Evolutionary conservation across 176 grass and related monocot genomes (phyloP).

Genomic region (Tuctoria greenei): DNA sequence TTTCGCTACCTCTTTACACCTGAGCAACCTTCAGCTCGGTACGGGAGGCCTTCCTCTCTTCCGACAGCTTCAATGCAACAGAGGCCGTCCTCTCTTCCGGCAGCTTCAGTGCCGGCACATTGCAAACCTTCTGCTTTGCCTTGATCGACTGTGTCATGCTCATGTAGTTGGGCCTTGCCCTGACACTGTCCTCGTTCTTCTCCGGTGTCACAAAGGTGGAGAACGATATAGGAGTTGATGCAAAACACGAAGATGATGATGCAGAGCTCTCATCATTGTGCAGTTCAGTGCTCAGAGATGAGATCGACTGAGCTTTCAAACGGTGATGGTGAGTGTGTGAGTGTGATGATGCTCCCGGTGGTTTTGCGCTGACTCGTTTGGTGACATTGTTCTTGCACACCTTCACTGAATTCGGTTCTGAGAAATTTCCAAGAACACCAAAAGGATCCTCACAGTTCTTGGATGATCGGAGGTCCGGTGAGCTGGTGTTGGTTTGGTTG

Average conservation of each 20-base stretch:
- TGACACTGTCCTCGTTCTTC: constrained; percentile 43
- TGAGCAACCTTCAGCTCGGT: constrained; percentile 43
- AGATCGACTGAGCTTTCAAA: constrained; percentile 52
- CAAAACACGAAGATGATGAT: constrained; percentile 69
- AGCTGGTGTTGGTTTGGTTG: constrained; percentile 48
- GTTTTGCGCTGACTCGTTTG: constrained; percentile 66
- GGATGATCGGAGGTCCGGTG: constrained; percentile 35
- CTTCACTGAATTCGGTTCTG: constrained; percentile 59
- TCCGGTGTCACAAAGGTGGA: constrained; percentile 56
- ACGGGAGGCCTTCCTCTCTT: constrained; percentile 42
- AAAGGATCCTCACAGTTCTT: constrained; percentile 50
- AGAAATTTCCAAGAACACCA: constrained; percentile 39
- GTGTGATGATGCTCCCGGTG: constrained; percentile 23
- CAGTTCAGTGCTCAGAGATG: constrained; percentile 77
- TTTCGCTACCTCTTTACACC: constrained; percentile 1
- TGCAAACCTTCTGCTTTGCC: constrained; percentile 56
- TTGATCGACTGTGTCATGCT: constrained; percentile 91
- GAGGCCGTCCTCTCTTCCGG: constrained; percentile 46
- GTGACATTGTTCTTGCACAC: constrained; percentile 69
- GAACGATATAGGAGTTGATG: constrained; percentile 66
- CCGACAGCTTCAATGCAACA: constrained; percentile 18
- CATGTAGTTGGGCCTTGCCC: constrained; percentile 79
- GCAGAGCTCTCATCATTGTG: constrained; percentile 79
- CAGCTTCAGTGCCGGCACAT: constrained; percentile 19
- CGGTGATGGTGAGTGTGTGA: constrained; percentile 35